Base-by-base conservation (phyloP, 2,329 filamentous ascomycete species). In the Elsinoe ampelina region DNA sequence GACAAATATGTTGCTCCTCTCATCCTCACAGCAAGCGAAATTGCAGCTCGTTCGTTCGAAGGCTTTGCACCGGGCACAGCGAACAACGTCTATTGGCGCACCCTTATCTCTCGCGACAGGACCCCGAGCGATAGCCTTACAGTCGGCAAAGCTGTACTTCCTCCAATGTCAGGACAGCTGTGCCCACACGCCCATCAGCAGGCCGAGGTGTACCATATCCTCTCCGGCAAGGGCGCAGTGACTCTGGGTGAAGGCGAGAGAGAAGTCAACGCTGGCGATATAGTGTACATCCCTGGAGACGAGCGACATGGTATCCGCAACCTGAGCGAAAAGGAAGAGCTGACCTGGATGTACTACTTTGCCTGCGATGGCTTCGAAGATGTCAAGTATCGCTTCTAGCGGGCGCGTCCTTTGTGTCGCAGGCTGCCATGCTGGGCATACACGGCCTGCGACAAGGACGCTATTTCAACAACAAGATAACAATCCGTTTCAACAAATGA, bases 171-270 rank as follows among this genome's bases (percentile, higher is more conserved):
- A 6, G 73, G 73, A 6, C 63, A 70, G 55, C 62, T 74, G 5
- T 68, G 67, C 41, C 58, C 60, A 1, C 73, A 77, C 60, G 66
- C 70, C 0, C 74, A 76, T 54, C 41, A 58, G 3, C 73, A 76
- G 36, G 69, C 74, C 0, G 74, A 76, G 61, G 66, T 76, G 1
- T 77, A 76, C 54, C 65, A 75, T 55, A 63, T 77, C 15, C 63
- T 70, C 0, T 59, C 67, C 0, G 73, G 73, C 0, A 62, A 58
- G 0, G 73, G 71, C 0, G 61, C 70, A 6, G 65, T 75, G 2
- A 66, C 61, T 0, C 68, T 76, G 13, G 70, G 75, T 45, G 72
- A 69, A 2, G 51, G 61, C 5, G 64, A 68, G 19, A 60, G 69
- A 51, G 54, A 50, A 1, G 69, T 76, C 0, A 43, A 54, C 11